Base-by-base conservation (phyloP, 2,329 filamentous ascomycete species). In the Trichoderma aggressivum region DNA sequence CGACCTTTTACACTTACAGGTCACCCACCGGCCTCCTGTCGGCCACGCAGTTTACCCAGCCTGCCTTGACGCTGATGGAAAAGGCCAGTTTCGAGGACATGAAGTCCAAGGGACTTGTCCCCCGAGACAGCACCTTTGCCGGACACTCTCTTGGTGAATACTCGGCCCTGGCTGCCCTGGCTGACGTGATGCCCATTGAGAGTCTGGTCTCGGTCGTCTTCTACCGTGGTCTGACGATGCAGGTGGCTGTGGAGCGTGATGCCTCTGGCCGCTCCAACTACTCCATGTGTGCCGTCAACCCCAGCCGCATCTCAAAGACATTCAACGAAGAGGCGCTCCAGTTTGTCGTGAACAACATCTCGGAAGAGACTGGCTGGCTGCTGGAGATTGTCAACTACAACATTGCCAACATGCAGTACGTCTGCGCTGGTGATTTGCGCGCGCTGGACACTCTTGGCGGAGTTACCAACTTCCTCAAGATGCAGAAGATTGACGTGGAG, bases 181-280 rank as follows among this genome's bases (percentile, higher is more conserved):
- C 97, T 12, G 95, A 99, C 79, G 96, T 99, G 80, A 97, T 99
- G 93, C 96, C 97, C n/a, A 99, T 99, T 78, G 96, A 99, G 86
- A 96, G 92, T 76, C 87, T 99, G 81, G 96, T 99, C 2, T 98
- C 96, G 0, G 96, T 99, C 60, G 97, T 99, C 70, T 99, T 99
- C 88, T 99, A 99, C 86, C 94, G 96, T 82, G 96, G 96, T 79
- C 86, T 99, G 78, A 99, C 96, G 26, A 99, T 99, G 96, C 96
- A 99, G 84, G 96, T 99, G 61, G 96, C 96, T 28, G 96, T 99
- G 74, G 96, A 98, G 86, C 94, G 96, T 80, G 96, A 99, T 81
- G 94, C 91, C 72, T 86, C 89, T 74, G 96, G 96, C 47, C 92
- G 96, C 70, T 98, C 94, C 76, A 98, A 98, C 87, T 99, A 99